Conservation (phyloP, 345 rosid species). For the Trapa incisa region DNA sequence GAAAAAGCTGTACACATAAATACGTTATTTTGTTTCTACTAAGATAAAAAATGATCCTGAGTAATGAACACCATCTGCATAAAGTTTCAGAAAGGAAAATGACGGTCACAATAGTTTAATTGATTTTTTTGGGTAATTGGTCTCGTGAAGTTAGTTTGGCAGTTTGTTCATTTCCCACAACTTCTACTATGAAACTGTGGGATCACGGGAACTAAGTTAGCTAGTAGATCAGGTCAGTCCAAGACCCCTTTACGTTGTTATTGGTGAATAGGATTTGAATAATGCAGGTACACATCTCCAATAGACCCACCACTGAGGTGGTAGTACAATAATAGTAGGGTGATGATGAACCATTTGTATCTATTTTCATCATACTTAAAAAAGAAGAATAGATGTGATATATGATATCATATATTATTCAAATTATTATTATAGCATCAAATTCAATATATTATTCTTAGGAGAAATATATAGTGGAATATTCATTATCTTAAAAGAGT, state of each 20-base stretch:
- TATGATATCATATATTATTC: too few relatives aligned
- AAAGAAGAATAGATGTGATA: too few relatives aligned
- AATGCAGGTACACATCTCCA: too few relatives aligned
- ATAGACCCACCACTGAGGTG: too few relatives aligned
- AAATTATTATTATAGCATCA: too few relatives aligned
- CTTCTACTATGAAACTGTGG: not conserved
- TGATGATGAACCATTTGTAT: not conserved
- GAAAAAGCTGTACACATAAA: not conserved
- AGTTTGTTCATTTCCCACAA: conserved; percentile 1
- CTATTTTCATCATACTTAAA: too few relatives aligned
- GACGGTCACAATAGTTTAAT: not conserved
- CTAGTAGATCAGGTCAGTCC: not conserved
- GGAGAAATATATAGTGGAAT: too few relatives aligned
- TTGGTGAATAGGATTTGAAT: too few relatives aligned
- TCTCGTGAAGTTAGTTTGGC: not conserved
- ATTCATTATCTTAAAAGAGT: too few relatives aligned
- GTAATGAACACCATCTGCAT: not conserved
- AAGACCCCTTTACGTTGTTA: not conserved
- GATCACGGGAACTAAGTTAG: not conserved
- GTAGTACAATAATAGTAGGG: not conserved
- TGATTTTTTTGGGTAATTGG: not conserved
- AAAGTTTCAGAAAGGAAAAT: too few relatives aligned
- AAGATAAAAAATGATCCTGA: not conserved
- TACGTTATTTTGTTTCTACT: not conserved
- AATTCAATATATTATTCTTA: too few relatives aligned